These are phyloP conservation scores for Lactifluus volemus DNA, from an alignment of 768 basidiomycete species.

Conservation along the genomic window DNA sequence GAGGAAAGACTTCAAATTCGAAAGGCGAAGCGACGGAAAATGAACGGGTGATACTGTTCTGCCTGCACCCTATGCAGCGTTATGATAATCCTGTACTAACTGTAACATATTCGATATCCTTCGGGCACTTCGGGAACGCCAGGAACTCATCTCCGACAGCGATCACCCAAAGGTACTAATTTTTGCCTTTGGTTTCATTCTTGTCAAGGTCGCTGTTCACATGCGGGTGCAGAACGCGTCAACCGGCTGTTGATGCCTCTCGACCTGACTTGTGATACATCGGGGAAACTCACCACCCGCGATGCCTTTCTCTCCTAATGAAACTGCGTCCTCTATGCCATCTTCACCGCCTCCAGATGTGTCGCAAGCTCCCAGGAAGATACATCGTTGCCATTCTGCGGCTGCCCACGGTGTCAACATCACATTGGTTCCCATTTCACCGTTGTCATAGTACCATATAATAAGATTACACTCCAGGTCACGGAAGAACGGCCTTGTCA, in stretches of 20 bases:
- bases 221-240: constrained; percentile 12
- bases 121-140: constrained; percentile 13
- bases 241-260: constrained; percentile 15
- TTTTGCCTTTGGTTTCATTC: neutral
- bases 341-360: neutral
- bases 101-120: constrained; percentile 12
- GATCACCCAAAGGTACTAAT: constrained; percentile 15
- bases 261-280: too few species aligned
- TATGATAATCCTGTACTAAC: neutral
- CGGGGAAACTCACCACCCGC: neutral
- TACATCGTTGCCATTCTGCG: neutral
- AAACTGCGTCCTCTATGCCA: neutral
- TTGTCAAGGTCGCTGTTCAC: neutral
- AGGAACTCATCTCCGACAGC: constrained; percentile 9
- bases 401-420: neutral
- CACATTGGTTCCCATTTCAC: too few species aligned
- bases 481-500: too few species aligned
- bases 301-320: neutral
- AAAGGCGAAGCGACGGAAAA: constrained; percentile 8
- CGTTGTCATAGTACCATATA: too few species aligned
- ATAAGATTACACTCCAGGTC: too few species aligned
- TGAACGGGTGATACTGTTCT: neutral
- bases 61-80: neutral
- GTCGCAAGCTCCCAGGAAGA: neutral
- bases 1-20: neutral